Percentiles rank a stretch among this genome's conserved stretches.
phyloP scores from a whole-genome alignment of 2,329 filamentous ascomycete species.

The Phoma sp. region DNA sequence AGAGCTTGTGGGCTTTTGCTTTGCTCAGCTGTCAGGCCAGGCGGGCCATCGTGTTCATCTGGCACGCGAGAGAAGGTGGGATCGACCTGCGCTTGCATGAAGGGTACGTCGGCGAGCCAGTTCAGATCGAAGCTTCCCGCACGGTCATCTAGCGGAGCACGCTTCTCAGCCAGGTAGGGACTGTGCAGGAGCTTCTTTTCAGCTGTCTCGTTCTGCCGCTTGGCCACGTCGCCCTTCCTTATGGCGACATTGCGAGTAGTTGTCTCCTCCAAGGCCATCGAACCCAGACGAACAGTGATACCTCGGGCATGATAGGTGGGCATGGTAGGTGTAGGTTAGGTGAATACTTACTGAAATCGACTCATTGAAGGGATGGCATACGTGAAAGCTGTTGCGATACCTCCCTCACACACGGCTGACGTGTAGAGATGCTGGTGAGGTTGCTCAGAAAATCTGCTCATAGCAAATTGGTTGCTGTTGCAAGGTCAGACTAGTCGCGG shows the following conservation, averaged over 20 bases:
- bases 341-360: background rate
- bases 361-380: background rate
- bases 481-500: slow-evolving; percentile 11
- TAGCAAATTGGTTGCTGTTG: slow-evolving; percentile 1
- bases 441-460: too few species aligned
- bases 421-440: too few species aligned
- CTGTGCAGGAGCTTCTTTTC: slow-evolving; percentile 29
- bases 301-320: slow-evolving; percentile 40
- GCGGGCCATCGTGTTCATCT: background rate
- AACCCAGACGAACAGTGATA: slow-evolving; percentile 32
- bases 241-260: slow-evolving; percentile 30
- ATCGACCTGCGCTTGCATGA: slow-evolving; percentile 39
- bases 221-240: slow-evolving; percentile 31
- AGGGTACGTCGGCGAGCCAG: slow-evolving; percentile 40
- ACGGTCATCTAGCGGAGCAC: slow-evolving; percentile 36
- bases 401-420: too few species aligned
- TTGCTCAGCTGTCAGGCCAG: background rate
- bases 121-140: slow-evolving; percentile 28
- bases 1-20: slow-evolving; percentile 30
- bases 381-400: too few species aligned
- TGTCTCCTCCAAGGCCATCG: slow-evolving; percentile 33
- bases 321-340: slow-evolving; percentile 28
- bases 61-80: background rate
- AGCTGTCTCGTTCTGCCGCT: slow-evolving; percentile 24
- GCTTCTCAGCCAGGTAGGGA: slow-evolving; percentile 30